These are phyloP conservation scores for Dendrobium catenatum DNA, from an alignment of 106 monocot genomes.

Conservation along the genomic window DNA sequence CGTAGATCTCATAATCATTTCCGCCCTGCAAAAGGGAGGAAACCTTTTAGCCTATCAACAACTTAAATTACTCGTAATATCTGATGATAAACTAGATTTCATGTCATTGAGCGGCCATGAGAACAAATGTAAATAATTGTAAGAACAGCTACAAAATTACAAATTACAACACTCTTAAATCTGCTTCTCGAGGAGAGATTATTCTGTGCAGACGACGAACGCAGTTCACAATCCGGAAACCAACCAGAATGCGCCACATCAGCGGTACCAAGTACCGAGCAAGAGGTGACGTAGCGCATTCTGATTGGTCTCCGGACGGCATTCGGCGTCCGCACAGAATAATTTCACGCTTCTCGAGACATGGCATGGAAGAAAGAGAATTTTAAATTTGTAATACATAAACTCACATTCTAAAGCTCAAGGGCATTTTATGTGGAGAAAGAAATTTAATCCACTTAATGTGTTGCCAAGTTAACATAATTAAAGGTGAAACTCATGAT, in stretches of 20 bases:
- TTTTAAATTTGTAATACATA: background rate
- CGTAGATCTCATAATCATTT: conserved; percentile 87
- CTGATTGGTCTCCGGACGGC: too few relatives aligned
- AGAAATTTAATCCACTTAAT: background rate
- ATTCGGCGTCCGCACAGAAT: too few relatives aligned
- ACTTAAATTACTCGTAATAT: background rate
- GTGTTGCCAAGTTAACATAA: background rate
- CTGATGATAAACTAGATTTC: background rate
- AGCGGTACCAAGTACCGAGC: too few relatives aligned
- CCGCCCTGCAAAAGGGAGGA: conserved; percentile 59
- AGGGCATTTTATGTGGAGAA: background rate
- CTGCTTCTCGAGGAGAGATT: background rate
- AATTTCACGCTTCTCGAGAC: too few relatives aligned
- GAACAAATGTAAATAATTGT: background rate
- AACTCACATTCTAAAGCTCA: background rate
- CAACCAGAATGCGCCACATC: too few relatives aligned
- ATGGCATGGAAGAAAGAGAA: background rate
- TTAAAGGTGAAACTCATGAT: background rate
- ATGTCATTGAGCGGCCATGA: background rate
- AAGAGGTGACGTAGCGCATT: too few relatives aligned
- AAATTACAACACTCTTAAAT: background rate
- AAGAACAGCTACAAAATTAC: background rate
- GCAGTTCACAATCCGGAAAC: too few relatives aligned
- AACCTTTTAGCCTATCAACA: background rate
- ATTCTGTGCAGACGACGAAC: too few relatives aligned